These are phyloP conservation scores for Geotrichum klebahnii DNA, from an alignment of 1,139 yeast genomes.

Conservation along the genomic window DNA sequence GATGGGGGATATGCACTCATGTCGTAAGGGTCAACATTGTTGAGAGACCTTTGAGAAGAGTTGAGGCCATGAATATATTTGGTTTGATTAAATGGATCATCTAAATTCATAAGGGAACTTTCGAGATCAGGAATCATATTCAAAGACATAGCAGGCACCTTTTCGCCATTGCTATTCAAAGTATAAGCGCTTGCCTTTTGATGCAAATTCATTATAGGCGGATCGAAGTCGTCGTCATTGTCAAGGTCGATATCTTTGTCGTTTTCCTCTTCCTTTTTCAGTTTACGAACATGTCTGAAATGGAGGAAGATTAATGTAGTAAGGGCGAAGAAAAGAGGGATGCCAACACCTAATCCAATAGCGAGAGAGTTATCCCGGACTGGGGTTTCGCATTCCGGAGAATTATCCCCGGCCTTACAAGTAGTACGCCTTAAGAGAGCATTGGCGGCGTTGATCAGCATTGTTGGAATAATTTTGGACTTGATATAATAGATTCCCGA, in stretches of 20 bases:
- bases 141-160: not conserved
- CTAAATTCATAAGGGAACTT: not conserved
- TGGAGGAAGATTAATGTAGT: constrained; percentile 35
- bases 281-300: constrained; percentile 35
- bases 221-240: constrained; percentile 24
- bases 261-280: constrained; percentile 39
- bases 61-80: constrained; percentile 18
- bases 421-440: constrained; percentile 8
- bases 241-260: constrained; percentile 37
- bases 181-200: constrained; percentile 6
- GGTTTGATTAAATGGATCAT: constrained; percentile 15
- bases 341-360: constrained; percentile 42
- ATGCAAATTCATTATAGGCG: not conserved
- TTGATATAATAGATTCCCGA: too few species aligned
- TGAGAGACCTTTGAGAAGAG: constrained; percentile 18
- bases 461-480: not conserved
- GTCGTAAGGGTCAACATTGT: constrained; percentile 18
- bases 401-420: constrained; percentile 27
- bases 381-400: constrained; percentile 33
- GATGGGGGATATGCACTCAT: constrained; percentile 19
- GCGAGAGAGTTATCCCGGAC: constrained; percentile 34
- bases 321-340: constrained; percentile 39
- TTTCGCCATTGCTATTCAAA: constrained; percentile 5
- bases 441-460: not conserved
- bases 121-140: not conserved